A percentile compares a stretch with the other conserved stretches of the same genome.
These are phyloP conservation scores for Pleomassaria siparia DNA, from an alignment of 2,329 filamentous ascomycete species.

Conservation along the genomic window DNA sequence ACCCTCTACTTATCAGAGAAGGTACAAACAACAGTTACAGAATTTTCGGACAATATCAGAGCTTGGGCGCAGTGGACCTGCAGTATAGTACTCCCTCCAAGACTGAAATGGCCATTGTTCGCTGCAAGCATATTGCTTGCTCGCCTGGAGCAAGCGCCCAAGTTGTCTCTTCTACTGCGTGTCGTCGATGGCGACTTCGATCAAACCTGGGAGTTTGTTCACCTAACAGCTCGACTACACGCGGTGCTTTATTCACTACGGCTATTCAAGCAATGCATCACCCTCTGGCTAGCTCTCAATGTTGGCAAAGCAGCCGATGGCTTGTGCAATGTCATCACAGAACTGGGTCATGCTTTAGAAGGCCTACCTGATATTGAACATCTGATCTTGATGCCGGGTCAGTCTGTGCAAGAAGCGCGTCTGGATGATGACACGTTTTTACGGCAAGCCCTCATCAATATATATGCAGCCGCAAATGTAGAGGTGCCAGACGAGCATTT, in stretches of 20 bases:
- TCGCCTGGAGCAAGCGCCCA: slow-evolving; percentile 19
- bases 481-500: slow-evolving; percentile 22
- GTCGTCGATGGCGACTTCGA: slow-evolving; percentile 34
- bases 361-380: slow-evolving; percentile 27
- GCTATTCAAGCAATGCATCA: slow-evolving; percentile 43
- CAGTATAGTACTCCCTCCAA: slow-evolving; percentile 9
- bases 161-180: slow-evolving; percentile 15
- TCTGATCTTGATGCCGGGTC: slow-evolving; percentile 29
- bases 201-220: slow-evolving; percentile 42
- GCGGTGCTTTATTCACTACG: slow-evolving; percentile 47
- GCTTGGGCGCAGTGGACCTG: slow-evolving; percentile 20
- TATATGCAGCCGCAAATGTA: slow-evolving; percentile 30
- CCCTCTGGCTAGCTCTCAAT: slow-evolving; percentile 20
- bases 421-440: background rate
- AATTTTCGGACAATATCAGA: slow-evolving; percentile 18
- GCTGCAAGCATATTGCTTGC: slow-evolving; percentile 24
- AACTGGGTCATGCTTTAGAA: slow-evolving; percentile 18
- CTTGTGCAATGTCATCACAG: background rate
- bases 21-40: slow-evolving; percentile 1
- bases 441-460: slow-evolving; percentile 25
- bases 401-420: slow-evolving; percentile 5
- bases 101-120: slow-evolving; percentile 29
- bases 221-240: slow-evolving; percentile 45
- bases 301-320: background rate
- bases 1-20: slow-evolving; percentile 10